Percentiles rank a stretch among this genome's conserved stretches.
Conservation (phyloP, 345 rosid genomes). For the Euclidium syriacum region DNA sequence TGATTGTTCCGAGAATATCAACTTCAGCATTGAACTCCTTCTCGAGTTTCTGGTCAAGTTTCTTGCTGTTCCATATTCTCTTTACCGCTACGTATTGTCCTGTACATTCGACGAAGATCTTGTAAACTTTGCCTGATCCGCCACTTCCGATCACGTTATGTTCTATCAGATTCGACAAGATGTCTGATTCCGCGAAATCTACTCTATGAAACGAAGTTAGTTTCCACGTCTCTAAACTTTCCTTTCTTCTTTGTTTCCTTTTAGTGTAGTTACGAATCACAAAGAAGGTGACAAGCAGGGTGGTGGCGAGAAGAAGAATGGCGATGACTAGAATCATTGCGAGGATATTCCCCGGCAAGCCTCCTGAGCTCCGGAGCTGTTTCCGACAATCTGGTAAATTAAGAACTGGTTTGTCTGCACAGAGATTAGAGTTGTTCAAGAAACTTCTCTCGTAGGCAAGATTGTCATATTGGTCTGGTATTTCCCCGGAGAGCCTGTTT, state of each 20-base stretch:
- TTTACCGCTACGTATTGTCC: slow-evolving; percentile 81
- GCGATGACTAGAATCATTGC: slow-evolving; percentile 43
- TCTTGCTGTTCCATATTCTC: slow-evolving; percentile 59
- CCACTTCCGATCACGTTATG: slow-evolving; percentile 82
- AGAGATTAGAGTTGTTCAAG: slow-evolving; percentile 61
- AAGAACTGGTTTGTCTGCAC: slow-evolving; percentile 42
- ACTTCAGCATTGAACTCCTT: slow-evolving; percentile 80
- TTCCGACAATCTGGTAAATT: slow-evolving; percentile 53
- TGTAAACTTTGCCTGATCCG: slow-evolving; percentile 86
- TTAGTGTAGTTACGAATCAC: slow-evolving; percentile 42
- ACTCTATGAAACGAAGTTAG: slow-evolving; percentile 72
- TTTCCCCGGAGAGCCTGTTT: slow-evolving; percentile 55
- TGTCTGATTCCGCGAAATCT: slow-evolving; percentile 54
- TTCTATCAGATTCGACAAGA: slow-evolving; percentile 63
- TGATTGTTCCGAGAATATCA: slow-evolving; percentile 62
- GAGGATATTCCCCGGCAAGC: slow-evolving; percentile 41
- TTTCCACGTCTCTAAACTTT: slow-evolving; percentile 58
- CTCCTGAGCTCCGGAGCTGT: slow-evolving; percentile 17
- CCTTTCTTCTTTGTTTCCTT: slow-evolving; percentile 33
- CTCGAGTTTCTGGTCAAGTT: slow-evolving; percentile 51
- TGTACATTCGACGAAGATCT: slow-evolving; percentile 30
- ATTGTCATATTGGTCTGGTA: slow-evolving; percentile 52
- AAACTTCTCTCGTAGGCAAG: slow-evolving; percentile 67
- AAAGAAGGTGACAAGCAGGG: slow-evolving; percentile 32
- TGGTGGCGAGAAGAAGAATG: slow-evolving; percentile 25